Evolutionary conservation across 257 asterid genomes (phyloP).

Genomic region (Solanum peruvianum): DNA sequence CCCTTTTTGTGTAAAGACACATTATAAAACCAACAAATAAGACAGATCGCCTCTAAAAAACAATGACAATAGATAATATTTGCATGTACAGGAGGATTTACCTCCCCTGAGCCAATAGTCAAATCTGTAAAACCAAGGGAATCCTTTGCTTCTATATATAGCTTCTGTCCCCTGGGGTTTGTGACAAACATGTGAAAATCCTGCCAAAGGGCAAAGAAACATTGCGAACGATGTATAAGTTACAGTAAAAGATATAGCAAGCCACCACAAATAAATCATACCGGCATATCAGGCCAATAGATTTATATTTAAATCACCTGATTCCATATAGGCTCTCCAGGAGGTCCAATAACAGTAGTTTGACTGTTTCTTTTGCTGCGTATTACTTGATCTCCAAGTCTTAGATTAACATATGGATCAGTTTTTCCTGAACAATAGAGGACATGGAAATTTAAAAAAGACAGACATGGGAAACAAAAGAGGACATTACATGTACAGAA

Average conservation of each 20-base stretch:
- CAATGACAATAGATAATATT: background rate
- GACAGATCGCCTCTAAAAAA: background rate
- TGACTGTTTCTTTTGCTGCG: conserved; percentile 93
- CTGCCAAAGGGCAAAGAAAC: conserved; percentile 25
- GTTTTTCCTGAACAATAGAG: conserved; percentile 67
- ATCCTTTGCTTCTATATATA: conserved; percentile 75
- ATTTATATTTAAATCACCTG: conserved; percentile 39
- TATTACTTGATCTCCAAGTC: conserved; percentile 85
- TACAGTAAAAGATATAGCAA: background rate
- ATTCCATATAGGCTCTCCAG: conserved; percentile 98
- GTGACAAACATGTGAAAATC: conserved; percentile 90
- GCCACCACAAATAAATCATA: background rate
- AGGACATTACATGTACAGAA: background rate
- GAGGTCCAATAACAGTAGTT: conserved; percentile 94
- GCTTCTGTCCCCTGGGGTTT: conserved; percentile 63
- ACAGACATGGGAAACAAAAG: background rate
- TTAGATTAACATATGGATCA: conserved; percentile 78
- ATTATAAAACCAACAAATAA: background rate
- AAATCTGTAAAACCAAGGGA: conserved; percentile 76
- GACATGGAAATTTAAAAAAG: background rate
- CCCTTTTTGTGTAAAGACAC: background rate
- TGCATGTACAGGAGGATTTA: conserved; percentile 16
- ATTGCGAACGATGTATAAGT: conserved; percentile 6
- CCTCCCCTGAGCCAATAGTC: conserved; percentile 83
- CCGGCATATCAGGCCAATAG: background rate